Base-by-base conservation (phyloP, 257 asterid genomes). In the Solanum dulcamara region DNA sequence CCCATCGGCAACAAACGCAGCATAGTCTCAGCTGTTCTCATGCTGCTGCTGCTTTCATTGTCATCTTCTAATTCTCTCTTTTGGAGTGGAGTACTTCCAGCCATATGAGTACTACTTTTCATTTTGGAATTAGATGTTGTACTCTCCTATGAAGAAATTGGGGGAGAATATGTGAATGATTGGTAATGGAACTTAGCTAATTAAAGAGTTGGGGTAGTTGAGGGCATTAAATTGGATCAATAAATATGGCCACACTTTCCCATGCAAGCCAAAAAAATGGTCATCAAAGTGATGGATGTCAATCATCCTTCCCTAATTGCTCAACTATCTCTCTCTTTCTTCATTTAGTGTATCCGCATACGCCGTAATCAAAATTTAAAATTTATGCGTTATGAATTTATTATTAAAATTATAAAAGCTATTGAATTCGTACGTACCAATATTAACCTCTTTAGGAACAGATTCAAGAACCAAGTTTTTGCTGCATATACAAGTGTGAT, bases 1-100 rank as follows among this genome's bases (percentile, higher is more conserved):
- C 90, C 92, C 91, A 94, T 90, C 0, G 98, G 98, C 40, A 96
- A 85, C 38, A 92, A 57, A 24, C 98, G 94, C 42, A 96, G 92
- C 87, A 94, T 89, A 74, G 98, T 94, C 94, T 96, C 99, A 59
- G 92, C 94, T 35, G 95, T 94, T 77, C 98, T 90, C 91, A 91
- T 88, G 87, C 91, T 86, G 20, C 79, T 48, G 71, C 79, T 67
- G 62, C 91, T 91, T 55, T 90, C 95, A n/a, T 37, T 62, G 8
- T 87, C 91, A 12, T 87, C 92, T 26, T 84, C 90, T 3, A 55
- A 72, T 17, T 82, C 89, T 4, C 85, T 89, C 84, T 75, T 81
- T 53, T 85, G 91, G 84, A 87, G 81, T 50, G 89, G 85, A 17
- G 90, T 84, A 57, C 75, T 85, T 50, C 85, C 85, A 24, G 51